Percentiles rank a stretch among this genome's conserved stretches.
These are phyloP conservation scores for Alternaria ventricosa DNA, from an alignment of 2,329 filamentous ascomycete genomes.

Conservation along the genomic window DNA sequence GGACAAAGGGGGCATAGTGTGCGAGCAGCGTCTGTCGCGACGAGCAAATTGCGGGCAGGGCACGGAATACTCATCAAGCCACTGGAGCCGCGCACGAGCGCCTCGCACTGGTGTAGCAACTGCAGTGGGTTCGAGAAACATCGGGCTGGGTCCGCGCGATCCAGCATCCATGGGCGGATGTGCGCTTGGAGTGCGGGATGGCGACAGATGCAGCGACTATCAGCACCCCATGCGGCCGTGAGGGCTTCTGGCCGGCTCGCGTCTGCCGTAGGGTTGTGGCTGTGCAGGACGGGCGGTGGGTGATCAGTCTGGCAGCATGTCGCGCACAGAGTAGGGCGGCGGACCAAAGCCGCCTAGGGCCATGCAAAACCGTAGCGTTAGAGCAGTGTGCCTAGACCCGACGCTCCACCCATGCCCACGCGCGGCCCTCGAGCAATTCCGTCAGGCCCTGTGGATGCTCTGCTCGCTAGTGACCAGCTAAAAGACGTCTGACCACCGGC, in stretches of 20 bases:
- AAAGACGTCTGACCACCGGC: slow-evolving; percentile 45
- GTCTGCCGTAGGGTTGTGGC: slow-evolving; percentile 44
- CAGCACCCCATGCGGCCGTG: slow-evolving; percentile 31
- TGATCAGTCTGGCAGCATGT: slow-evolving; percentile 18
- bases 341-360: slow-evolving; percentile 19
- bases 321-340: slow-evolving; percentile 21
- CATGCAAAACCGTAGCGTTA: slow-evolving; percentile 28
- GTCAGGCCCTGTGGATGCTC: slow-evolving; percentile 27
- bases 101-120: slow-evolving; percentile 24
- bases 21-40: slow-evolving; percentile 12
- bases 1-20: slow-evolving; percentile 24
- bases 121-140: slow-evolving; percentile 39
- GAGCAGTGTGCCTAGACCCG: slow-evolving; percentile 31
- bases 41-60: slow-evolving; percentile 35
- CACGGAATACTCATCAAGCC: slow-evolving; percentile 25
- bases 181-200: slow-evolving; percentile 30
- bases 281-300: slow-evolving; percentile 38
- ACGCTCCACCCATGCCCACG: slow-evolving; percentile 34
- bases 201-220: slow-evolving; percentile 44
- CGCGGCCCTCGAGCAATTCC: slow-evolving; percentile 31
- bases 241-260: slow-evolving; percentile 34
- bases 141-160: slow-evolving; percentile 35
- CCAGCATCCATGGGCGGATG: slow-evolving; percentile 22
- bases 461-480: slow-evolving; percentile 46
- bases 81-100: slow-evolving; percentile 33